Conservation (phyloP, 495 filamentous ascomycete genomes). For the Penicillium longicatenatum region DNA sequence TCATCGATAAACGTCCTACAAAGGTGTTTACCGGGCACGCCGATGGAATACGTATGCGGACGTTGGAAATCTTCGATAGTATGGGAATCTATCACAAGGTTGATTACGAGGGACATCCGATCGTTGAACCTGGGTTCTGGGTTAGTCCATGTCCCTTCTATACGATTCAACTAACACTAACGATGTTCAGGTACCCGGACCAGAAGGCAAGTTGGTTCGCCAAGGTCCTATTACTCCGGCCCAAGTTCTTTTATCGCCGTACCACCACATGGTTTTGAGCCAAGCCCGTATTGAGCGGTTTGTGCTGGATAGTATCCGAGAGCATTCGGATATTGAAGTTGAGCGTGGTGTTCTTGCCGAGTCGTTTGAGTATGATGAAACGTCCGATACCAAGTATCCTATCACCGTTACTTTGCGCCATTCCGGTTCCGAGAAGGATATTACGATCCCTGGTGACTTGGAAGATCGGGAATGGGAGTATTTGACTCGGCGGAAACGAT, state of each 20-base stretch:
- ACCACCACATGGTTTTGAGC: slow-evolving; percentile 53
- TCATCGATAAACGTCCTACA: slow-evolving; percentile 61
- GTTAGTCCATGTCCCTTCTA: slow-evolving; percentile 17
- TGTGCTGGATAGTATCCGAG: slow-evolving; percentile 53
- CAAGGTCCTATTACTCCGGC: slow-evolving; percentile 54
- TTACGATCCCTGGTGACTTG: slow-evolving; percentile 49
- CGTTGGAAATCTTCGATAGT: slow-evolving; percentile 65
- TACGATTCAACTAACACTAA: background rate
- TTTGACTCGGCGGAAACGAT: slow-evolving; percentile 36
- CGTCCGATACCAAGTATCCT: slow-evolving; percentile 51
- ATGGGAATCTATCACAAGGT: slow-evolving; percentile 63
- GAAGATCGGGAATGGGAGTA: slow-evolving; percentile 58
- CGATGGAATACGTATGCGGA: slow-evolving; percentile 61
- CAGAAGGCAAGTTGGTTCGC: slow-evolving; percentile 50
- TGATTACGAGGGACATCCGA: slow-evolving; percentile 60
- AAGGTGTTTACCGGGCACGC: slow-evolving; percentile 61
- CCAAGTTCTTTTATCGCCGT: slow-evolving; percentile 53
- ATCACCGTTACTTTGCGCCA: slow-evolving; percentile 50
- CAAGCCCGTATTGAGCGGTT: slow-evolving; percentile 61
- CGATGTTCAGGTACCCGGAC: slow-evolving; percentile 32
- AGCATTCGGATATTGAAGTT: slow-evolving; percentile 48
- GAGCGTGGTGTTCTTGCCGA: slow-evolving; percentile 53
- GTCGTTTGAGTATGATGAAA: slow-evolving; percentile 47
- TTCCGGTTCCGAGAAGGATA: slow-evolving; percentile 43
- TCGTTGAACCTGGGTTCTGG: slow-evolving; percentile 45